Percentiles rank a stretch among this genome's conserved stretches.
Conservation (phyloP, 2,329 filamentous ascomycete genomes). For the Cadophora malorum region DNA sequence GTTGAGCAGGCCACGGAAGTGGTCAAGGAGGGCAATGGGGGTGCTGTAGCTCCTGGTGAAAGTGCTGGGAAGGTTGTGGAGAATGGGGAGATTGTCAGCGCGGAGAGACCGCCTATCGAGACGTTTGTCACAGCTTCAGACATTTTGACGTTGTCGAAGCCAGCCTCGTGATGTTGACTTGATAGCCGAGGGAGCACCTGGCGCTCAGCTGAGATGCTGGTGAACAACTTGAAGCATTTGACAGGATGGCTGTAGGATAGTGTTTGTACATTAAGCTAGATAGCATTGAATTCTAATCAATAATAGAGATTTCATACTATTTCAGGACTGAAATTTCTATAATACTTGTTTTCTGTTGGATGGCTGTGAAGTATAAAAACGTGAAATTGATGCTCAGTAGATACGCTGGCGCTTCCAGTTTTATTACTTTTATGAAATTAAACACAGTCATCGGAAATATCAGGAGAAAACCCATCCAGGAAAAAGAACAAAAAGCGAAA, state of each 20-base stretch:
- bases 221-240: neutral
- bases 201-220: neutral
- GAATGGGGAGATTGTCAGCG: conserved; percentile 33
- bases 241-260: neutral
- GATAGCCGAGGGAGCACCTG: neutral
- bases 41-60: neutral
- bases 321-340: too few species aligned
- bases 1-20: neutral
- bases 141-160: conserved; percentile 16
- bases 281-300: neutral
- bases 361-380: too few species aligned
- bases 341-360: too few species aligned
- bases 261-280: conserved; percentile 4
- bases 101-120: conserved; percentile 54
- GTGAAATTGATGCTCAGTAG: too few species aligned
- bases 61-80: conserved; percentile 27
- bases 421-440: too few species aligned
- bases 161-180: neutral
- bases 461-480: too few species aligned
- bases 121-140: conserved; percentile 58
- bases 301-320: neutral
- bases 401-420: too few species aligned
- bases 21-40: conserved; percentile 2
- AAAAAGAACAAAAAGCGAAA: too few species aligned
- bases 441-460: too few species aligned